Percentiles rank a stretch among this genome's conserved stretches.
Conservation (phyloP, 2,329 filamentous ascomycete species). For the Claviceps pazoutovae region DNA sequence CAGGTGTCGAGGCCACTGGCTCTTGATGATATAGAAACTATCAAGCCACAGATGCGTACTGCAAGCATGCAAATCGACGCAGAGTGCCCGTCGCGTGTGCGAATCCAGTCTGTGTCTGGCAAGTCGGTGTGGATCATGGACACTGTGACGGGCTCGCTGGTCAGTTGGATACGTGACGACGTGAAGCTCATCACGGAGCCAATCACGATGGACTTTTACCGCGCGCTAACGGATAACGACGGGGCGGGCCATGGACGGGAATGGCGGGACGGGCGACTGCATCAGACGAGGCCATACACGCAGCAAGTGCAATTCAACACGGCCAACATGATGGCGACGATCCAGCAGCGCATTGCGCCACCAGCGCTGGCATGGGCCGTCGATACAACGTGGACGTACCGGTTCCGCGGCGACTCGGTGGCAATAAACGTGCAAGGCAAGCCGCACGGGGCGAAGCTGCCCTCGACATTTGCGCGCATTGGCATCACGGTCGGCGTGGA, state of each 20-base stretch:
- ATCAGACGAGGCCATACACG: constrained; percentile 31
- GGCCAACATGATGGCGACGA: constrained; percentile 24
- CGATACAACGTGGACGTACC: constrained; percentile 38
- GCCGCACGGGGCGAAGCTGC: constrained; percentile 33
- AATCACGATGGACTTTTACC: constrained; percentile 42
- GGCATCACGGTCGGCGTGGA: constrained; percentile 39
- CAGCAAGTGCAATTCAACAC: constrained; percentile 20
- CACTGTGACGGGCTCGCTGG: constrained; percentile 26
- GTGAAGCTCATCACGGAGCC: constrained; percentile 30
- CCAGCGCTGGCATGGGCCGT: constrained; percentile 49
- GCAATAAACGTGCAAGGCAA: constrained; percentile 34
- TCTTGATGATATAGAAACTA: constrained; percentile 11
- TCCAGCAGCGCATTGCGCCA: constrained; percentile 43
- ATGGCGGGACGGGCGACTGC: constrained; percentile 36
- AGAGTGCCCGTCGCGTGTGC: constrained; percentile 11
- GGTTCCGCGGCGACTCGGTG: constrained; percentile 34
- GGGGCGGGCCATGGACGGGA: constrained; percentile 39
- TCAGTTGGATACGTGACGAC: constrained; percentile 23
- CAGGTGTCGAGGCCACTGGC: constrained; percentile 22
- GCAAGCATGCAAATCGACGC: constrained; percentile 10
- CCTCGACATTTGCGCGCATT: constrained; percentile 46
- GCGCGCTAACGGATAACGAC: constrained; percentile 54
- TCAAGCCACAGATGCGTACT: constrained; percentile 9
- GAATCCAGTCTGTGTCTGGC: constrained; percentile 21
- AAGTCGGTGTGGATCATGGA: constrained; percentile 30